Conservation (phyloP, 305 asterid genomes). For the Solanum hybrid region DNA sequence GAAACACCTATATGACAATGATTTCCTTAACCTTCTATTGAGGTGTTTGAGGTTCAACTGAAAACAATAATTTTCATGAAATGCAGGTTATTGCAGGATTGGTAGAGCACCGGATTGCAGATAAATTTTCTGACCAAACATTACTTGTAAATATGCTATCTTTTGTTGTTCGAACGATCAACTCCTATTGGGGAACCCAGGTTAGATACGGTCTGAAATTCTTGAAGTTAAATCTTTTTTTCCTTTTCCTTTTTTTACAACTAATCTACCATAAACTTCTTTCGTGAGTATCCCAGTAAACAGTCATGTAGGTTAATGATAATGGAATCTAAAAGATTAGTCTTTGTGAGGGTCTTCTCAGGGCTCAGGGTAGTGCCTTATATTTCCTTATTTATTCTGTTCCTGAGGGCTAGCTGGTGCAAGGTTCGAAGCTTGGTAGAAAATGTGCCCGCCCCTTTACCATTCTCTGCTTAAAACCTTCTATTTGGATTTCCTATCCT, state of each 20-base stretch:
- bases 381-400: background rate
- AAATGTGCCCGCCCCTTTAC: background rate
- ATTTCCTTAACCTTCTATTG: background rate
- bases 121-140: slow-evolving; percentile 51
- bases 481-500: background rate
- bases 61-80: background rate
- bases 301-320: background rate
- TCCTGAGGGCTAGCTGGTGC: background rate
- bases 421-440: background rate
- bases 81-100: slow-evolving; percentile 82
- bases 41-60: background rate
- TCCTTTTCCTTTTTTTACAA: background rate
- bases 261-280: background rate
- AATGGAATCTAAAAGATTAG: background rate
- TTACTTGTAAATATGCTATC: slow-evolving; percentile 72
- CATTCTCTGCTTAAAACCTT: background rate
- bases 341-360: background rate
- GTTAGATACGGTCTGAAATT: slow-evolving; percentile 21
- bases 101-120: slow-evolving; percentile 87
- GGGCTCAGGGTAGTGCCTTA: background rate
- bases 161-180: slow-evolving; percentile 72
- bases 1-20: background rate
- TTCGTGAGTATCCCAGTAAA: background rate
- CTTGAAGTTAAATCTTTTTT: background rate
- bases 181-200: slow-evolving; percentile 98